Conservation (phyloP, 1,284 basidiomycete genomes). For the Phlebopus sp. region DNA sequence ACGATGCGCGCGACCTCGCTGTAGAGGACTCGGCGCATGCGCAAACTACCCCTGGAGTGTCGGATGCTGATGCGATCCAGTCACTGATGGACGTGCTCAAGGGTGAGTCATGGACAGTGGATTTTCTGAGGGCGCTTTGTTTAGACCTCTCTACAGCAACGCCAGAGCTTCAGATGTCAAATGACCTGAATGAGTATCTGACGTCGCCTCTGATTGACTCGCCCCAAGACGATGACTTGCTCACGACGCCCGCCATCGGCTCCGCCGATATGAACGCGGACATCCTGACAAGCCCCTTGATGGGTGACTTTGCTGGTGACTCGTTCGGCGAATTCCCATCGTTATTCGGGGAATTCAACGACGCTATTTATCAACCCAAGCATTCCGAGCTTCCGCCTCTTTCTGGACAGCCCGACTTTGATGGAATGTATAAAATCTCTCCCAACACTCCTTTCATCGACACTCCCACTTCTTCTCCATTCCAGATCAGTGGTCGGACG, state of each 20-base stretch:
- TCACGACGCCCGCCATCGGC: slow-evolving; percentile 52
- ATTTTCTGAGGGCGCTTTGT: neutral
- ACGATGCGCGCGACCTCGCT: slow-evolving; percentile 17
- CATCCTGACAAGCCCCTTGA: slow-evolving; percentile 36
- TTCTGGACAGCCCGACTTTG: slow-evolving; percentile 31
- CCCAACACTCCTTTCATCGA: slow-evolving; percentile 46
- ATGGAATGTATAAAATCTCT: slow-evolving; percentile 42
- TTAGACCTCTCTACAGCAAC: slow-evolving; percentile 22
- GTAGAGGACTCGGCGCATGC: slow-evolving; percentile 14
- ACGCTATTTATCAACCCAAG: slow-evolving; percentile 16
- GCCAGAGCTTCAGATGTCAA: slow-evolving; percentile 36
- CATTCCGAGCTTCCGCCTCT: slow-evolving; percentile 10
- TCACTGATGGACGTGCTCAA: slow-evolving; percentile 43
- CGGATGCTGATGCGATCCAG: slow-evolving; percentile 34
- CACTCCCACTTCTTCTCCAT: slow-evolving; percentile 37
- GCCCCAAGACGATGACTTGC: slow-evolving; percentile 52
- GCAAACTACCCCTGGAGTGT: slow-evolving; percentile 15
- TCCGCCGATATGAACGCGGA: slow-evolving; percentile 40
- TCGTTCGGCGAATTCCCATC: slow-evolving; percentile 34
- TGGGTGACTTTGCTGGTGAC: slow-evolving; percentile 32
- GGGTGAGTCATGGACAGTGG: slow-evolving; percentile 28
- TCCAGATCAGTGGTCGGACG: slow-evolving; percentile 16
- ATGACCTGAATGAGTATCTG: slow-evolving; percentile 37
- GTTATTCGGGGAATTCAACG: slow-evolving; percentile 21
- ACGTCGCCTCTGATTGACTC: slow-evolving; percentile 51